phyloP scores from a whole-genome alignment of 2,329 filamentous ascomycete genomes.

The Fusarium equiseti region DNA sequence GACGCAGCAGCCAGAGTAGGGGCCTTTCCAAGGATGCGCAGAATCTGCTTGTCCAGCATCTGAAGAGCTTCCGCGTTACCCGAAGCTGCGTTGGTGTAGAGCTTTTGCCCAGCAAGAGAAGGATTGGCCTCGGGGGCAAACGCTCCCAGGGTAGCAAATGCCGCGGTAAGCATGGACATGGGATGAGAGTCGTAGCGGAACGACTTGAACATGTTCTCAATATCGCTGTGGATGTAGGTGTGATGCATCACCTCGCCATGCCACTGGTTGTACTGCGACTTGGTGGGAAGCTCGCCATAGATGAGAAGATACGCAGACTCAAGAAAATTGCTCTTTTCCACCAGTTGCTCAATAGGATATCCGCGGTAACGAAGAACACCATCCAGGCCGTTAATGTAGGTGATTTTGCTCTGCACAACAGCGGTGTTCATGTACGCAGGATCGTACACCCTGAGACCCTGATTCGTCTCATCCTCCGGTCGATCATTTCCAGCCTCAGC shows the following conservation, averaged over 20 bases:
- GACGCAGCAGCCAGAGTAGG: constrained; percentile 63
- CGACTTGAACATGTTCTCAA: constrained; percentile 63
- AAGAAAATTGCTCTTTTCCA: constrained; percentile 62
- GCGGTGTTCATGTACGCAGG: constrained; percentile 67
- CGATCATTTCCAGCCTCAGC: constrained; percentile 52
- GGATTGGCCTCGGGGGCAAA: constrained; percentile 65
- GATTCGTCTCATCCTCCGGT: constrained; percentile 60
- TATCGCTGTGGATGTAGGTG: constrained; percentile 62
- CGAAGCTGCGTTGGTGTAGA: constrained; percentile 60
- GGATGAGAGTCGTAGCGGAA: constrained; percentile 65
- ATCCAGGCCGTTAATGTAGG: constrained; percentile 65
- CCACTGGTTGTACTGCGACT: constrained; percentile 57
- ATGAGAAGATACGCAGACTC: constrained; percentile 64
- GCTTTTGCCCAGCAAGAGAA: constrained; percentile 62
- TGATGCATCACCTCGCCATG: constrained; percentile 64
- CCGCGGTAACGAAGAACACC: constrained; percentile 65
- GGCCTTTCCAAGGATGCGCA: constrained; percentile 64
- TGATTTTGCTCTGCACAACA: constrained; percentile 62
- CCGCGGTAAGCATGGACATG: constrained; percentile 64
- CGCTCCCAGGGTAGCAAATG: constrained; percentile 63
- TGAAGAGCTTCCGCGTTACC: constrained; percentile 57
- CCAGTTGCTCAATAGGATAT: constrained; percentile 64
- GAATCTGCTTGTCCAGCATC: constrained; percentile 64
- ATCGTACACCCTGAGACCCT: constrained; percentile 63
- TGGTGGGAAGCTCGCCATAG: constrained; percentile 63